Evolutionary conservation across 495 filamentous ascomycete species (phyloP), one percentile per base, ranked within the genome.

Genomic region (Usnea hakonensis): DNA sequence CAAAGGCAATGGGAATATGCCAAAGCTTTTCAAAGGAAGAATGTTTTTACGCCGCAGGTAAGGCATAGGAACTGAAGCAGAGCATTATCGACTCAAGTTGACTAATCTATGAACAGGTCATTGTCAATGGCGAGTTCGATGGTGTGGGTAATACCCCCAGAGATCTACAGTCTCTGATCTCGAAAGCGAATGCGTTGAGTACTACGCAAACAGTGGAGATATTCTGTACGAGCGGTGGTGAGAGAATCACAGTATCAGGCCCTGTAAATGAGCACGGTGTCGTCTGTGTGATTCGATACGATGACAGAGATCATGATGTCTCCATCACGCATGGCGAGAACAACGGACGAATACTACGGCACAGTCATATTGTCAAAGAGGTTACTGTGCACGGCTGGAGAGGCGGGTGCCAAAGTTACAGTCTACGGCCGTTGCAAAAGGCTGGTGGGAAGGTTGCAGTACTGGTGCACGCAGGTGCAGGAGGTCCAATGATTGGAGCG

Each of bases 261-360:
- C n/a, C 32, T 37, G 21, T 44, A 48, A 21, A 50, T 14, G 52
- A 57, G 53, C 37, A 46, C 3, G 41, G 54, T 50, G 0, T 57
- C 1, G 60, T 62, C 19, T 36, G 26, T 33, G 23, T 46, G n/a
- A 35, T 50, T 32, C 53, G 40, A 26, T 62, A 40, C 26, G 28
- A 44, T 57, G n/a, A 46, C 16, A 48, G 36, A 32, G 23, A 38
- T 16, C 26, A 44, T 40, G 60, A 62, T 38, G 52, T 46, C 21
- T 17, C 3, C 9, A 62, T 62, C 37, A 35, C 28, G 52, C 60
- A 62, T 5, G 52, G 60, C 19, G 60, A 56, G n/a, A 62, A 62
- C 11, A 32, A 33, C 19, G 53, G 60, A 32, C 53, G n/a, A 17
- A 52, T 13, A n/a, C 28, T 56, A 5, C 40, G 32, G 16, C 60